Evolutionary conservation across 2,329 filamentous ascomycete species (phyloP).

Genomic region (Lizonia empirigonia): DNA sequence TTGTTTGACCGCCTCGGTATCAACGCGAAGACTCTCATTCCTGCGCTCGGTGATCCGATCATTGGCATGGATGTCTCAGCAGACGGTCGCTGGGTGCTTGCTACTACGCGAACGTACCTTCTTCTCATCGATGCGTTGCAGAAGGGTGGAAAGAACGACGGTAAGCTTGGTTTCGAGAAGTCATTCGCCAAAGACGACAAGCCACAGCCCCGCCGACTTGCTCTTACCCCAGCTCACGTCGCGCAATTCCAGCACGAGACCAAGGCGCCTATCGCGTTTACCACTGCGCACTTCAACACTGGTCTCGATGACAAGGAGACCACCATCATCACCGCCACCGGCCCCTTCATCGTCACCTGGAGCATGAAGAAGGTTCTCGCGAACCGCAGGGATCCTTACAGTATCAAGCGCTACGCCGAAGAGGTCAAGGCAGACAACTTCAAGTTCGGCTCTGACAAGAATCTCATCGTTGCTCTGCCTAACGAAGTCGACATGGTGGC

Average conservation of each 20-base stretch:
- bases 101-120: slow-evolving; percentile 91
- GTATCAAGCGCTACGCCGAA: slow-evolving; percentile 94
- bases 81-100: slow-evolving; percentile 93
- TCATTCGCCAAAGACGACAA: slow-evolving; percentile 91
- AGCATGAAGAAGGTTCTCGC: slow-evolving; percentile 85
- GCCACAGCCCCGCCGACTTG: slow-evolving; percentile 88
- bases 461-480: slow-evolving; percentile 93
- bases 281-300: slow-evolving; percentile 90
- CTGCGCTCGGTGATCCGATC: slow-evolving; percentile 92
- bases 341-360: slow-evolving; percentile 97
- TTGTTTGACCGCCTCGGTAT: slow-evolving; percentile 96
- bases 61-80: slow-evolving; percentile 94
- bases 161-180: slow-evolving; percentile 97
- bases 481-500: slow-evolving; percentile 99
- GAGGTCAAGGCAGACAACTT: slow-evolving; percentile 99
- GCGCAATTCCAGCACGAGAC: slow-evolving; percentile 98
- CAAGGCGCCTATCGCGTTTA: slow-evolving; percentile 83
- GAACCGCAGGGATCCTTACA: slow-evolving; percentile 85
- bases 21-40: slow-evolving; percentile 96
- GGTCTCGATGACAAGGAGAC: slow-evolving; percentile 82
- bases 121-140: slow-evolving; percentile 91
- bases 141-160: slow-evolving; percentile 92
- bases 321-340: slow-evolving; percentile 94
- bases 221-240: slow-evolving; percentile 86
- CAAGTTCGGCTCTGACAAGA: slow-evolving; percentile 95